Base-by-base conservation (phyloP, 2,329 filamentous ascomycete species). In the Penicillium thymicola region DNA sequence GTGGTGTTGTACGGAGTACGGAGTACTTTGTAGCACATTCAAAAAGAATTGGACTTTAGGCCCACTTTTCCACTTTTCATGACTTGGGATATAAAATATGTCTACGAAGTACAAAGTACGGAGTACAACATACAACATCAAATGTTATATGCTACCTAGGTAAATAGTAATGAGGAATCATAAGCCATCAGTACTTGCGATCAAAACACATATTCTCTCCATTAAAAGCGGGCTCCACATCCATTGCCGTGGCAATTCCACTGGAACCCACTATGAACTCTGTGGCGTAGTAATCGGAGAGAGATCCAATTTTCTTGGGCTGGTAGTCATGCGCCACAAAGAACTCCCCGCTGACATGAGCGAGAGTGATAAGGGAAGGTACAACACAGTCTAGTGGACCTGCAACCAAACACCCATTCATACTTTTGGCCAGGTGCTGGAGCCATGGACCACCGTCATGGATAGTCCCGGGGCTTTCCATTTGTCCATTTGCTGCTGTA, bases 401-500 rank as follows among this genome's bases (percentile, higher is more conserved):
- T 14, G 53, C 53, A 21, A 30, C 18, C 25, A 55, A 36, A 23
- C 10, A 13, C 6, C 38, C 38, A 5, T 40, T 21, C 23, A 7
- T 30, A 30, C 28, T 30, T 30, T 30, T 30, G 28, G 13, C 28
- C 28, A 30, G 5, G 28, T 30, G 28, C 28, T 30, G 28, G 28
- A 30, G 28, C 28, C 28, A 30, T 30, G 28, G 13, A 30, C 28
- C 28, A 30, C 28, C 5, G 11, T 11, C 0, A 30, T 30, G 28
- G 28, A 30, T 30, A 30, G 28, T 13, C 28, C 28, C 28, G 11
- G 28, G 28, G 13, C 28, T 30, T 30, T 30, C 28, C 28, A 71
- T 55, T 65, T 57, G 6, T 61, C 58, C 21, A 72, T 56, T 16
- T 60, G 52, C 28, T 63, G 38, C 25, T 56, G 41, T 30, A 67